phyloP scores from a whole-genome alignment of 352 stramenopile species.

The Blastocystis sp. region DNA sequence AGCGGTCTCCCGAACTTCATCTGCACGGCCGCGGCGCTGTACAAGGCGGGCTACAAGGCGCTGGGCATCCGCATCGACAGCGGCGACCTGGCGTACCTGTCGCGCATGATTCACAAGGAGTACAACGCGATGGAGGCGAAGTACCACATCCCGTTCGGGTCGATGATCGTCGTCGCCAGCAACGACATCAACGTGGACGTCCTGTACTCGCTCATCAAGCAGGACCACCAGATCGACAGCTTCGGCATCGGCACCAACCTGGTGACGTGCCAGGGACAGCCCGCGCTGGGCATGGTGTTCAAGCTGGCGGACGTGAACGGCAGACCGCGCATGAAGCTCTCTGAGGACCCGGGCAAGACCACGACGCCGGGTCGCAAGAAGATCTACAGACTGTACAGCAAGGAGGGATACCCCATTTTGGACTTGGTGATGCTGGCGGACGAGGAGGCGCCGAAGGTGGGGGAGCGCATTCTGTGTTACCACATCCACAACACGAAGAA shows the following conservation, averaged over 20 bases:
- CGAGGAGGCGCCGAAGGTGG: conserved; percentile 83
- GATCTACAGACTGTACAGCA: conserved; percentile 87
- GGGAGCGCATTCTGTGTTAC: conserved; percentile 87
- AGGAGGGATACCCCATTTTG: conserved; percentile 85
- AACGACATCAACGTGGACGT: conserved; percentile 99
- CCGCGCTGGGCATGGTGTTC: conserved; percentile 96
- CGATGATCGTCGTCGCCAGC: conserved; percentile 90
- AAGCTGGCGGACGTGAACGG: conserved; percentile 97
- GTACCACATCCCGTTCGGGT: conserved; percentile 79
- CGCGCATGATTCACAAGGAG: conserved; percentile 76
- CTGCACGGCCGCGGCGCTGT: conserved; percentile 89
- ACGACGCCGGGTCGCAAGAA: conserved; percentile 82
- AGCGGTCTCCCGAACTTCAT: conserved; percentile 95
- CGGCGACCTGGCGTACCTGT: conserved; percentile 95
- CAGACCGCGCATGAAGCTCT: conserved; percentile 94
- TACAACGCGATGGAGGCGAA: conserved; percentile 59
- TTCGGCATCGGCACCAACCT: conserved; percentile 93
- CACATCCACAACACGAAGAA: conserved; percentile 94
- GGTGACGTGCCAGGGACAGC: conserved; percentile 97
- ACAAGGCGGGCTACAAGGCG: conserved; percentile 80
- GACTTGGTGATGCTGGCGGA: conserved; percentile 87
- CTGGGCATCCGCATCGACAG: conserved; percentile 94
- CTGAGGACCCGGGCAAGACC: conserved; percentile 93
- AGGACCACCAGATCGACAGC: conserved; percentile 92
- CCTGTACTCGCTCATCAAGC: conserved; percentile 90